Percentiles rank a stretch among this genome's conserved stretches.
These are phyloP conservation scores for Mucor saturninus DNA, from an alignment of 371 early-diverging fungal species.

Conservation along the genomic window DNA sequence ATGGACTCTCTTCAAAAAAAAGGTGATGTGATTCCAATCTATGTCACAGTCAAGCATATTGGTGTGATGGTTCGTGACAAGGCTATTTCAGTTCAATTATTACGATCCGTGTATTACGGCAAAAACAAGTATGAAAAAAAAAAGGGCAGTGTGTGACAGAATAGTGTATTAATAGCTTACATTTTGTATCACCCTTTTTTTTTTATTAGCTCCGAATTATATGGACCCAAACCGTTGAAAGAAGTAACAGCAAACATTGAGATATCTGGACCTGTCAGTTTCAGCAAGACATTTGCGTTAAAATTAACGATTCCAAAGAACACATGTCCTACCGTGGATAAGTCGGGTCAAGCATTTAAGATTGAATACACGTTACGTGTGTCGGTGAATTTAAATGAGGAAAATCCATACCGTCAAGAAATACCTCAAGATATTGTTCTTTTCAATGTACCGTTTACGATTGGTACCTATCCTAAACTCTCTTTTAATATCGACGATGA, in stretches of 20 bases:
- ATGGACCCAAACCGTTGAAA: constrained; percentile 14
- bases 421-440: constrained; percentile 23
- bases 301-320: constrained; percentile 39
- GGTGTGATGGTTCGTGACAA: constrained; percentile 29
- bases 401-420: constrained; percentile 19
- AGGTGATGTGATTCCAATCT: constrained; percentile 50
- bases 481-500: constrained; percentile 42
- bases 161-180: constrained; percentile 7
- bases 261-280: constrained; percentile 25
- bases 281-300: constrained; percentile 24
- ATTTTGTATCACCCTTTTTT: neutral
- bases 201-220: constrained; percentile 26
- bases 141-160: neutral
- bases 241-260: constrained; percentile 27
- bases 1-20: neutral
- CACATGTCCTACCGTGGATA: constrained; percentile 24
- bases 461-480: constrained; percentile 48
- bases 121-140: constrained; percentile 18
- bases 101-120: constrained; percentile 31
- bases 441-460: constrained; percentile 36
- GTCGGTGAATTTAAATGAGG: constrained; percentile 40
- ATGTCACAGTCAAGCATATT: constrained; percentile 39
- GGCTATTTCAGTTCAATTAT: constrained; percentile 28
- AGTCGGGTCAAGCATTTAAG: constrained; percentile 21
- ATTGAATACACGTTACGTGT: constrained; percentile 45